Percentiles rank a stretch among this genome's conserved stretches.
Evolutionary conservation across 2,329 filamentous ascomycete genomes (phyloP).

Genomic region (Colletotrichum salicis): DNA sequence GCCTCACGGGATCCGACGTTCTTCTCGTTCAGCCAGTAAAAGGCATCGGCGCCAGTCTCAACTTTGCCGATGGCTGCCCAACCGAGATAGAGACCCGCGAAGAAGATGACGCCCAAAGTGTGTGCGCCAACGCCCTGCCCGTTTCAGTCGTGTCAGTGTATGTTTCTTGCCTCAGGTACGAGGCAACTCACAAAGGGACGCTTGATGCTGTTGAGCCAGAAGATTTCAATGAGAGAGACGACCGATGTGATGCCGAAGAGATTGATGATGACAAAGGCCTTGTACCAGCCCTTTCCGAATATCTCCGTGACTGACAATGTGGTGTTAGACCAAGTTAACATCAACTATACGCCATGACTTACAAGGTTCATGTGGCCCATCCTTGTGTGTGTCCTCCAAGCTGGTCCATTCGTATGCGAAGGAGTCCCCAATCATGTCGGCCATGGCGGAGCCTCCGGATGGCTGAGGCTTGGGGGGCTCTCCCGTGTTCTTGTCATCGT

Average conservation of each 20-base stretch:
- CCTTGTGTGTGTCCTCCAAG: conserved; percentile 16
- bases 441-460: conserved; percentile 15
- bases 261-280: conserved; percentile 58
- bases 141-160: conserved; percentile 33
- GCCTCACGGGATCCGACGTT: conserved; percentile 56
- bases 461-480: conserved; percentile 30
- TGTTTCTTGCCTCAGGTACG: background rate
- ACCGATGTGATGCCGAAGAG: conserved; percentile 55
- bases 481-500: conserved; percentile 38
- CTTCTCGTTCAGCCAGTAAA: conserved; percentile 62
- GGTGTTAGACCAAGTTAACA: conserved; percentile 5
- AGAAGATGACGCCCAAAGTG: conserved; percentile 52
- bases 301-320: conserved; percentile 55
- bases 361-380: conserved; percentile 31
- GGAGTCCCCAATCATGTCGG: background rate
- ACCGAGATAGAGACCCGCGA: conserved; percentile 57
- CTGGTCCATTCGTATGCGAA: conserved; percentile 39
- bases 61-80: conserved; percentile 61
- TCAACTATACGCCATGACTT: conserved; percentile 6
- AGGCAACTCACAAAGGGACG: conserved; percentile 55
- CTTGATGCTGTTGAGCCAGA: conserved; percentile 64
- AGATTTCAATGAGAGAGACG: conserved; percentile 57
- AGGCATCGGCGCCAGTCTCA: conserved; percentile 57
- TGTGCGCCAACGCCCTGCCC: conserved; percentile 57
- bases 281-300: conserved; percentile 60